Percentiles rank a stretch among this genome's conserved stretches.
These are phyloP conservation scores for Themeda triandra DNA, from an alignment of 176 grass and related monocot species.

Conservation along the genomic window DNA sequence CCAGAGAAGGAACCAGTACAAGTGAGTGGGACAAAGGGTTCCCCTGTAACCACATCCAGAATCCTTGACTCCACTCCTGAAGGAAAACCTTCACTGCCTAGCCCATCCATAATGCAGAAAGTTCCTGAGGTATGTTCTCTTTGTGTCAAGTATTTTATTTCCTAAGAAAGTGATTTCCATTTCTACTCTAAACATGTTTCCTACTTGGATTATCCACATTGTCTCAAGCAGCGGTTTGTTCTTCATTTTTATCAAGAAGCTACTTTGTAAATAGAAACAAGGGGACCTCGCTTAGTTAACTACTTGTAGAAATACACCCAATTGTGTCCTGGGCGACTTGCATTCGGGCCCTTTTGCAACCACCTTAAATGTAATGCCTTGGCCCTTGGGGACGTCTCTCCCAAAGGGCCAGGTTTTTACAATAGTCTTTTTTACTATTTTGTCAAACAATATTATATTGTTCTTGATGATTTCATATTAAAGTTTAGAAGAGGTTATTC, in stretches of 20 bases:
- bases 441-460: background rate
- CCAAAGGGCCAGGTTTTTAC: background rate
- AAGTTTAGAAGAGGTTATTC: background rate
- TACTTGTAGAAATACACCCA: background rate
- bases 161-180: background rate
- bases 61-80: conserved; percentile 19
- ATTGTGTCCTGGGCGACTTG: background rate
- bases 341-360: background rate
- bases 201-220: conserved; percentile 23
- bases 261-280: conserved; percentile 3
- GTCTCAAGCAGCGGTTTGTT: background rate
- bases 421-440: background rate
- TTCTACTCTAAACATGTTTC: conserved; percentile 23
- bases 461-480: conserved; percentile 8
- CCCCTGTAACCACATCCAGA: conserved; percentile 31
- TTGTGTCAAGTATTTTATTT: conserved; percentile 21
- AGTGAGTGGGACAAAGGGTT: conserved; percentile 35
- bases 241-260: conserved; percentile 1
- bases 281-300: background rate
- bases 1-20: conserved; percentile 37
- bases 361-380: background rate
- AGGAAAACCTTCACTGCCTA: conserved; percentile 49
- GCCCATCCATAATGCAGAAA: conserved; percentile 53
- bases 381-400: background rate
- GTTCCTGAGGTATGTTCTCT: conserved; percentile 44